Evolutionary conservation across 2,329 filamentous ascomycete species (phyloP), one percentile per base, ranked within the genome.

Genomic region (Aspergillus nomiae): DNA sequence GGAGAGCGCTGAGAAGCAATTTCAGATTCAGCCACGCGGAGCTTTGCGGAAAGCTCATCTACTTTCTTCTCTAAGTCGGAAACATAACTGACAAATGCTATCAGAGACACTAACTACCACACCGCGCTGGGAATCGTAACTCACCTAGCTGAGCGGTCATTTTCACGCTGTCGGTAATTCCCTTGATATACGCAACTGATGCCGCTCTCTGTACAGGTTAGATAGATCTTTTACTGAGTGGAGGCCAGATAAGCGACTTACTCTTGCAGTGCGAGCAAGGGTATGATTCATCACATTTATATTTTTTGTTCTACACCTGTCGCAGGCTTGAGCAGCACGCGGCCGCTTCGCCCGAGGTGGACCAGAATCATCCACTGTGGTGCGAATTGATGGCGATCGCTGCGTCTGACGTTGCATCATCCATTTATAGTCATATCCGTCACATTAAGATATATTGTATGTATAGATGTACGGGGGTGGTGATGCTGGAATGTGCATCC

Each of bases 241-340:
- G n/a, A 24, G 7, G 21, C 9, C 3, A 8, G 45, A 12, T 6
- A 5, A 2, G 2, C 43, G 11, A 68, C 77, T 64, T 69, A 82
- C 80, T 80, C 66, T 75, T 77, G 69, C 80, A 82, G 61, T 81
- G 78, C 11, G 74, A 74, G 67, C 81, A 82, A 30, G 80, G 81
- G 63, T 76, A 78, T 32, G 72, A 70, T 65, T 83, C 81, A 65
- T 82, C 80, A 67, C 81, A 83, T 65, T 81, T 82, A 70, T 83
- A 82, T 71, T 83, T 83, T 83, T 82, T 54, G 73, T 64, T 58
- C 81, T 74, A 69, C 81, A 83, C 34, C 79, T 71, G 64, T 83
- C 80, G 67, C 81, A 83, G 3, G 81, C 81, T 61, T 79, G 78
- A 11, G 79, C 77, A 21, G 81, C 79, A n/a, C 80, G 77, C n/a